phyloP scores from a whole-genome alignment of 1,284 basidiomycete species.

The Cerrena zonata region DNA sequence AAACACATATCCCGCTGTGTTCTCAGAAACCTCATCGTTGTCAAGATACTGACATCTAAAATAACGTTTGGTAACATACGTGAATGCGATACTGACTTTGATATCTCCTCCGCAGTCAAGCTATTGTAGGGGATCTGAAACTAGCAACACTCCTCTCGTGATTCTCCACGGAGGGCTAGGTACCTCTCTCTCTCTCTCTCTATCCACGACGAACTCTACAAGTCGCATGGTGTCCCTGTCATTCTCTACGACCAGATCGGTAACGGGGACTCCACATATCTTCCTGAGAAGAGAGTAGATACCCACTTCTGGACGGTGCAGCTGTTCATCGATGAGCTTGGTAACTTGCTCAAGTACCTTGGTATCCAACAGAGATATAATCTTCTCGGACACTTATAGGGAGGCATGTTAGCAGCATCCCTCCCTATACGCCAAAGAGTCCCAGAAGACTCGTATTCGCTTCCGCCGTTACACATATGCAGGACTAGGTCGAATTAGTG shows the following conservation, averaged over 20 bases:
- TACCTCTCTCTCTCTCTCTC: conserved; percentile 33
- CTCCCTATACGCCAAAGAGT: conserved; percentile 30
- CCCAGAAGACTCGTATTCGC: conserved; percentile 37
- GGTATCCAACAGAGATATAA: conserved; percentile 33
- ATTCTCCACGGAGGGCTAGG: conserved; percentile 40
- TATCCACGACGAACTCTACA: too few species aligned
- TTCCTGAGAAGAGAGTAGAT: conserved; percentile 28
- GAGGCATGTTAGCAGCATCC: conserved; percentile 42
- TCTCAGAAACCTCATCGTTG: too few species aligned
- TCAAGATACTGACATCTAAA: too few species aligned
- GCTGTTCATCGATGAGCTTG: conserved; percentile 45
- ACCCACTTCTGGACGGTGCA: conserved; percentile 40
- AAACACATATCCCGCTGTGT: too few species aligned
- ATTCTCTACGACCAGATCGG: conserved; percentile 48
- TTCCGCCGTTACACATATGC: conserved; percentile 27
- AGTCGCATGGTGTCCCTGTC: conserved; percentile 28
- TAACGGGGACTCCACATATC: conserved; percentile 37
- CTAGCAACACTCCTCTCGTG: conserved; percentile 27
- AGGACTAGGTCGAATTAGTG: conserved; percentile 28
- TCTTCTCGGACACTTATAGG: conserved; percentile 46
- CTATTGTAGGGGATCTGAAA: conserved; percentile 16
- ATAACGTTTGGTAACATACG: too few species aligned
- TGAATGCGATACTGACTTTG: neutral
- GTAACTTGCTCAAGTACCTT: conserved; percentile 37
- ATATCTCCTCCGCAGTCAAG: neutral